Conservation (phyloP, 139 green algal genomes). For the Gonium pectorale region DNA sequence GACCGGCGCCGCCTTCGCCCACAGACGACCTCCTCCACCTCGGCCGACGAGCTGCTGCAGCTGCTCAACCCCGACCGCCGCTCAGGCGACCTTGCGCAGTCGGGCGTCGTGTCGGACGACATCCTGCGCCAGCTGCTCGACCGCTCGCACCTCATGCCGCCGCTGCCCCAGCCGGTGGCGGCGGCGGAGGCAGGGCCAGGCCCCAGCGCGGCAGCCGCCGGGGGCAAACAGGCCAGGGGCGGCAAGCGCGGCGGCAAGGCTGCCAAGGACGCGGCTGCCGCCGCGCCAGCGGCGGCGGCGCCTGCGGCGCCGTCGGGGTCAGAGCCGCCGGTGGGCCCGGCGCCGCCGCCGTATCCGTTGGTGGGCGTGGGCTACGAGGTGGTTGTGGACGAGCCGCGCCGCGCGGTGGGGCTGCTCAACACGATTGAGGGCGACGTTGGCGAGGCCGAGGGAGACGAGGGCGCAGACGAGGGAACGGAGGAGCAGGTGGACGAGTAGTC, state of each 20-base stretch:
- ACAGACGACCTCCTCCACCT: constrained; percentile 54
- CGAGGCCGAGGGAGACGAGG: not conserved
- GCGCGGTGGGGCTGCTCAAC: not conserved
- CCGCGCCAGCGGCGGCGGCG: not conserved
- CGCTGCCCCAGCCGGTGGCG: not conserved
- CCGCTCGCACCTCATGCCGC: constrained; percentile 75
- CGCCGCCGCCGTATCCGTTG: constrained; percentile 67
- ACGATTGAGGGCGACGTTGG: not conserved
- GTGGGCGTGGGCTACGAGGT: constrained; percentile 74
- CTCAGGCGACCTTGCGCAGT: constrained; percentile 75
- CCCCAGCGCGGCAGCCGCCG: constrained; percentile 37
- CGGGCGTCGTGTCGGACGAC: constrained; percentile 73
- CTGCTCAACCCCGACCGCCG: constrained; percentile 76
- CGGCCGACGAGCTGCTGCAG: constrained; percentile 81
- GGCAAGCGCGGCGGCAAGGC: no score
- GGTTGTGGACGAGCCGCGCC: constrained; percentile 47
- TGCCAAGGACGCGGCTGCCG: not conserved
- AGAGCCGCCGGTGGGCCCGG: not conserved
- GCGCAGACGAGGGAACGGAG: not conserved
- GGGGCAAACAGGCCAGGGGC: no score
- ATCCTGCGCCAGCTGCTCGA: constrained; percentile 81
- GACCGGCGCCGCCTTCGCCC: not conserved
- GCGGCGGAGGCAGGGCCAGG: not conserved
- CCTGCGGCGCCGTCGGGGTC: no score
- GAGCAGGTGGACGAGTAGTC: not conserved